These are phyloP conservation scores for Calycina herbarum DNA, from an alignment of 2,329 filamentous ascomycete species.

Conservation along the genomic window DNA sequence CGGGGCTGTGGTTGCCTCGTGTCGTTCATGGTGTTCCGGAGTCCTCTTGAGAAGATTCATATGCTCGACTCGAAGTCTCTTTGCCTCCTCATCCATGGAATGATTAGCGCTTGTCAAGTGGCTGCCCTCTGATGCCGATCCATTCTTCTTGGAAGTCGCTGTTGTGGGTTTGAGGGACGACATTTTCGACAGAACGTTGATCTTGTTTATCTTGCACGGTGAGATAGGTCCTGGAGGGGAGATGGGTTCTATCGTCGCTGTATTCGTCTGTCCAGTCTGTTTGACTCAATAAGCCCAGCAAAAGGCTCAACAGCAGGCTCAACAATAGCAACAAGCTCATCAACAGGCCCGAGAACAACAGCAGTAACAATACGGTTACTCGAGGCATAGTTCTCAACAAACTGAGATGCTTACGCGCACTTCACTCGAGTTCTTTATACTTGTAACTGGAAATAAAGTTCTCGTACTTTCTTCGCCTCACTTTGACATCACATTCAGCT, in stretches of 20 bases:
- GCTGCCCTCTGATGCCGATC: conserved; percentile 1
- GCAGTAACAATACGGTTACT: too few relatives aligned
- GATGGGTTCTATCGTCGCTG: background rate
- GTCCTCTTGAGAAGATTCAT: too few relatives aligned
- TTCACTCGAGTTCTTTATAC: too few relatives aligned
- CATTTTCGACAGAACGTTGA: conserved; percentile 1
- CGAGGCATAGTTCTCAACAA: too few relatives aligned
- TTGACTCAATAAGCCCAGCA: too few relatives aligned
- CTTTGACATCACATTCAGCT: background rate
- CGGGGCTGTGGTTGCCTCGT: conserved; percentile 18
- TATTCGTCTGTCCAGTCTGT: too few relatives aligned
- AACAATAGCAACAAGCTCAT: too few relatives aligned
- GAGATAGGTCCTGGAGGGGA: background rate
- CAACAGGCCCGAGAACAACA: too few relatives aligned
- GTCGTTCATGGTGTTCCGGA: background rate
- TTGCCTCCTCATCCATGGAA: background rate
- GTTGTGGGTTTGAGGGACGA: background rate
- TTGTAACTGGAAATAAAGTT: background rate
- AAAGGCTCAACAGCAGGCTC: too few relatives aligned
- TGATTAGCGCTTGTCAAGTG: background rate
- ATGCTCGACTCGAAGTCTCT: background rate
- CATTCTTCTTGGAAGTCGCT: background rate
- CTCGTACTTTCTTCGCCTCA: background rate
- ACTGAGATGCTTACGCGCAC: too few relatives aligned
- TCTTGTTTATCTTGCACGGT: background rate